A percentile compares a stretch with the other conserved stretches of the same genome.
Evolutionary conservation across 2,329 filamentous ascomycete species (phyloP).

Genomic region (Sporothrix mexicana): DNA sequence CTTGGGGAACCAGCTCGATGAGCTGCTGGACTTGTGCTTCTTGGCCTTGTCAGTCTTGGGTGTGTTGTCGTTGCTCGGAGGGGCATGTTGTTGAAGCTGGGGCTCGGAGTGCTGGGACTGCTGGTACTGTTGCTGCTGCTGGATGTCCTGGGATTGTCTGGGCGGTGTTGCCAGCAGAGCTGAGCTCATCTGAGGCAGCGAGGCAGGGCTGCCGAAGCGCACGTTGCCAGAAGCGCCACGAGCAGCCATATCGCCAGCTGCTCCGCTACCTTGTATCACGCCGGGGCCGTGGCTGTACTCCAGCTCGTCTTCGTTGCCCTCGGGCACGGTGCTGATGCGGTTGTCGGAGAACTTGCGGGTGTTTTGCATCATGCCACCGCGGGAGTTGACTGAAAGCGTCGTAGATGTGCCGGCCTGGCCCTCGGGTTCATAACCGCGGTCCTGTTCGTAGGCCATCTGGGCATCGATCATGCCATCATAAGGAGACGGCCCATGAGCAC

Average conservation of each 20-base stretch:
- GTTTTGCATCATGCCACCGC: slow-evolving; percentile 46
- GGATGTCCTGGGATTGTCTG: not conserved
- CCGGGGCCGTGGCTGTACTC: slow-evolving; percentile 52
- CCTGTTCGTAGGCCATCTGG: slow-evolving; percentile 69
- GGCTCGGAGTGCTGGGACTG: slow-evolving; percentile 24
- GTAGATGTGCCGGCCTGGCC: slow-evolving; percentile 77
- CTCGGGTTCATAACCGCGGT: slow-evolving; percentile 81
- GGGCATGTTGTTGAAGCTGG: slow-evolving; percentile 29
- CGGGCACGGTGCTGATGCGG: slow-evolving; percentile 87
- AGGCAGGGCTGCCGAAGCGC: slow-evolving; percentile 28
- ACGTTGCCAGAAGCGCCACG: slow-evolving; percentile 60
- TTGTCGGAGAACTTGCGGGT: slow-evolving; percentile 69
- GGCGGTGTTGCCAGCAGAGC: slow-evolving; percentile 53
- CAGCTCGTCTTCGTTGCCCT: slow-evolving; percentile 78
- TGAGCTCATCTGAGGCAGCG: slow-evolving; percentile 33
- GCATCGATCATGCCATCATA: slow-evolving; percentile 73
- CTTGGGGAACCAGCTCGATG: slow-evolving; percentile 82
- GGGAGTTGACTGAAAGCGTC: slow-evolving; percentile 67
- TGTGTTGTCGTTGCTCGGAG: slow-evolving; percentile 76
- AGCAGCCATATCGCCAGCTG: slow-evolving; percentile 49
- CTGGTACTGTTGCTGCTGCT: slow-evolving; percentile 24
- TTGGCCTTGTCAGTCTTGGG: slow-evolving; percentile 76
- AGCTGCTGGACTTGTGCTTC: slow-evolving; percentile 87
- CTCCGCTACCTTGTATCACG: slow-evolving; percentile 63
- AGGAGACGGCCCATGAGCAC: slow-evolving; percentile 59